These are phyloP conservation scores for Cyberlindnera euphorbiiphila DNA, from an alignment of 805 yeast genomes.

Conservation along the genomic window DNA sequence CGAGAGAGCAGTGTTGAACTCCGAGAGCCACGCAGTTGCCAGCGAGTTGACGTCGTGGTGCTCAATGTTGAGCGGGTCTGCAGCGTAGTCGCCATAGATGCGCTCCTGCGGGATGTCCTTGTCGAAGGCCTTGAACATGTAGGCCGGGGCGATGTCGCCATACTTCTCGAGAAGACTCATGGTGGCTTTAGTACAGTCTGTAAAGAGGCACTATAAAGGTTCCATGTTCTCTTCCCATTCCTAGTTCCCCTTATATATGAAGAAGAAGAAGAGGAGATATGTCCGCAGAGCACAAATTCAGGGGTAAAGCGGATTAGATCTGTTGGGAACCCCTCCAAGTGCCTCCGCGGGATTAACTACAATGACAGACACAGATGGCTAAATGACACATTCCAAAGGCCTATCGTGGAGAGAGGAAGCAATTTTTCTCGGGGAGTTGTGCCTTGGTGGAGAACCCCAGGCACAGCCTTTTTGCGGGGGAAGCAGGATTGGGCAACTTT, in stretches of 20 bases:
- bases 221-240: too few relatives aligned
- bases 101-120: constrained; percentile 28
- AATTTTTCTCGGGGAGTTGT: background rate
- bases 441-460: background rate
- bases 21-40: constrained; percentile 30
- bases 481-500: too few relatives aligned
- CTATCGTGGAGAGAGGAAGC: constrained; percentile 1
- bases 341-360: background rate
- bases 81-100: constrained; percentile 27
- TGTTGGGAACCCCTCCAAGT: too few relatives aligned
- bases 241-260: too few relatives aligned
- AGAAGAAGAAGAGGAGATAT: too few relatives aligned
- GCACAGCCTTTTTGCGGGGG: background rate
- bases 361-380: too few relatives aligned
- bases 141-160: constrained; percentile 27
- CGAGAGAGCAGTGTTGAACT: constrained; percentile 28
- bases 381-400: too few relatives aligned
- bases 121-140: constrained; percentile 21
- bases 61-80: constrained; percentile 28
- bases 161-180: constrained; percentile 6
- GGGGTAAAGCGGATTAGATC: too few relatives aligned
- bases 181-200: too few relatives aligned
- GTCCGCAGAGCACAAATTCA: too few relatives aligned
- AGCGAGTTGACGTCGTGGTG: constrained; percentile 26
- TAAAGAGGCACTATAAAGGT: too few relatives aligned